phyloP scores from a whole-genome alignment of 1,284 basidiomycete genomes.

The Trametes versicolor region DNA sequence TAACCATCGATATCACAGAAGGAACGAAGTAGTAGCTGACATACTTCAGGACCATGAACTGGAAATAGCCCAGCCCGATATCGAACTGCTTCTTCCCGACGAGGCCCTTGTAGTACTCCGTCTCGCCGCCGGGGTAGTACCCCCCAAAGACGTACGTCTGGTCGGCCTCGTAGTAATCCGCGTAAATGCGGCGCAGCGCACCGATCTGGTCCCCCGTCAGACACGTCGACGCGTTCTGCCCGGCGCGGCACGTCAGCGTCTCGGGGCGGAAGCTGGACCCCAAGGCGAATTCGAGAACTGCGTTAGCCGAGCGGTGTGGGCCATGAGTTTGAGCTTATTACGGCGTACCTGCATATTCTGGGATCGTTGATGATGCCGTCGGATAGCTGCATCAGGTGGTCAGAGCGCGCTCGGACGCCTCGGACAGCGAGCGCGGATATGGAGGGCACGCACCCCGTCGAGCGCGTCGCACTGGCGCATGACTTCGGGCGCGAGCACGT shows the following conservation, averaged over 20 bases:
- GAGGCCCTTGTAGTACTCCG: constrained; percentile 44
- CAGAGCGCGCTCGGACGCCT: neutral
- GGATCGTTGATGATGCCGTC: constrained; percentile 49
- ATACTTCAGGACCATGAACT: constrained; percentile 36
- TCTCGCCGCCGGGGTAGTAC: constrained; percentile 43
- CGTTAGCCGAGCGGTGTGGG: neutral
- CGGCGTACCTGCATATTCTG: constrained; percentile 40
- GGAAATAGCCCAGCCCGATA: constrained; percentile 34
- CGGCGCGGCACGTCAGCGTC: constrained; percentile 41
- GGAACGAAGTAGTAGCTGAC: neutral
- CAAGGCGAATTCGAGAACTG: neutral
- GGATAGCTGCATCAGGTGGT: constrained; percentile 28
- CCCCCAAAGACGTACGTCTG: constrained; percentile 39
- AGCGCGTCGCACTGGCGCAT: constrained; percentile 44
- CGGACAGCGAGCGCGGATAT: neutral
- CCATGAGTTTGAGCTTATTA: neutral
- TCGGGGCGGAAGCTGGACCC: constrained; percentile 42
- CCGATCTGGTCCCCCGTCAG: constrained; percentile 46
- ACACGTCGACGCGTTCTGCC: constrained; percentile 41
- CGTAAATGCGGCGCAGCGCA: constrained; percentile 45
- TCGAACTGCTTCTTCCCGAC: constrained; percentile 31
- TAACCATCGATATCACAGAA: neutral
- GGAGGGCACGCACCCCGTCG: constrained; percentile 40
- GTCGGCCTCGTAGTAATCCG: constrained; percentile 42
- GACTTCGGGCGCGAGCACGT: constrained; percentile 41